phyloP scores from a whole-genome alignment of 352 stramenopile genomes.

The Phytophthora nicotianae region DNA sequence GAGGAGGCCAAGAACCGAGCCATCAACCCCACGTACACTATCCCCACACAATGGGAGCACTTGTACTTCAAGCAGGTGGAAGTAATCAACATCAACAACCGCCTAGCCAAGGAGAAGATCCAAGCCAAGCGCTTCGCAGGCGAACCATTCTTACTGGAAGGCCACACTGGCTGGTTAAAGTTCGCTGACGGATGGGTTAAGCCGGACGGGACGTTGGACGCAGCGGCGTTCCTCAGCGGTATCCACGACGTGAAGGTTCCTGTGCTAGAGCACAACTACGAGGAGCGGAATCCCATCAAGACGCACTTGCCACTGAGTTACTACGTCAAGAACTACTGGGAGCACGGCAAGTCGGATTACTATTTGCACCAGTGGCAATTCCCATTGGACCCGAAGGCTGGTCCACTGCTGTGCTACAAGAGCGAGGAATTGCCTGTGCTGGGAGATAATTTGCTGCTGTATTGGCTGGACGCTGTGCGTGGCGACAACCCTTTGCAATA shows the following conservation, averaged over 20 bases:
- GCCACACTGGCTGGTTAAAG: constrained; percentile 64
- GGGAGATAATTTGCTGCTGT: constrained; percentile 91
- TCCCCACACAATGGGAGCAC: constrained; percentile 76
- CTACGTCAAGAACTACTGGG: constrained; percentile 86
- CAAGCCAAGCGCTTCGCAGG: constrained; percentile 67
- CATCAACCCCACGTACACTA: constrained; percentile 64
- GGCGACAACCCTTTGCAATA: constrained; percentile 94
- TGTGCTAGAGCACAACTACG: constrained; percentile 80
- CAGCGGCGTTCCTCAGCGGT: constrained; percentile 60
- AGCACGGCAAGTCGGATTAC: constrained; percentile 77
- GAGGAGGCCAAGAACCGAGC: constrained; percentile 38
- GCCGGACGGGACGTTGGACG: constrained; percentile 59
- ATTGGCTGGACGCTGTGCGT: constrained; percentile 91
- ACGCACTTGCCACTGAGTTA: constrained; percentile 68
- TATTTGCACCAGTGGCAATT: constrained; percentile 98
- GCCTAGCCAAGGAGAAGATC: constrained; percentile 58
- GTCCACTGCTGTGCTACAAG: constrained; percentile 84
- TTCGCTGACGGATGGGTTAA: constrained; percentile 72
- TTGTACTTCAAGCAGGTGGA: constrained; percentile 67
- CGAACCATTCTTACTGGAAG: constrained; percentile 76
- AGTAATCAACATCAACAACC: constrained; percentile 67
- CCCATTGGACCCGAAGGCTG: constrained; percentile 73
- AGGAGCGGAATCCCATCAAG: constrained; percentile 80
- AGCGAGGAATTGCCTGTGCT: constrained; percentile 90
- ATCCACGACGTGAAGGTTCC: constrained; percentile 84